Evolutionary conservation across 352 stramenopile species (phyloP).

Genomic region (Peronospora farinosa): DNA sequence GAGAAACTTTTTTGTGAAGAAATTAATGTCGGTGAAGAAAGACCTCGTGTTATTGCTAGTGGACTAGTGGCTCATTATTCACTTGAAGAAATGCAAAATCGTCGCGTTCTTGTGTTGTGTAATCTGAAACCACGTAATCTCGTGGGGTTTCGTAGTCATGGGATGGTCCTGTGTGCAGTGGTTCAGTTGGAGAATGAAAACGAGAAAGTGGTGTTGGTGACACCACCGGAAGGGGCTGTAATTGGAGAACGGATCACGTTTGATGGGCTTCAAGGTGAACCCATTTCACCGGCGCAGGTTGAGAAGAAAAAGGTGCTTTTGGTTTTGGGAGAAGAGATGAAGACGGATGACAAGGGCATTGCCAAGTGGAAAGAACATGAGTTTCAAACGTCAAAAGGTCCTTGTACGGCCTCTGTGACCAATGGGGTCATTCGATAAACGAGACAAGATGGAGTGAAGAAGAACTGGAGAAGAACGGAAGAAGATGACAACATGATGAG

Average conservation of each 20-base stretch:
- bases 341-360: slow-evolving; percentile 66
- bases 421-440: slow-evolving; percentile 79
- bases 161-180: slow-evolving; percentile 88
- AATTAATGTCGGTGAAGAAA: slow-evolving; percentile 88
- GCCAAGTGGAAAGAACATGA: slow-evolving; percentile 81
- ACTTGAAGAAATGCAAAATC: slow-evolving; percentile 82
- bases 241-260: slow-evolving; percentile 75
- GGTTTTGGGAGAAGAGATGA: slow-evolving; percentile 72
- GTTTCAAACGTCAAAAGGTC: slow-evolving; percentile 64
- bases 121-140: slow-evolving; percentile 90
- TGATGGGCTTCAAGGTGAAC: slow-evolving; percentile 57
- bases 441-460: background rate
- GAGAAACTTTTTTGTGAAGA: slow-evolving; percentile 91
- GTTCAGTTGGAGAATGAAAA: slow-evolving; percentile 57
- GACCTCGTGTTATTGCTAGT: slow-evolving; percentile 79
- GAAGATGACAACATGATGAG: background rate
- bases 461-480: background rate
- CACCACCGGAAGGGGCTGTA: slow-evolving; percentile 64
- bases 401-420: slow-evolving; percentile 61
- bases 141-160: slow-evolving; percentile 87
- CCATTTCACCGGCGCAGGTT: slow-evolving; percentile 73
- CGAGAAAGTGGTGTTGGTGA: slow-evolving; percentile 82
- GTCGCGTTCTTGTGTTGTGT: slow-evolving; percentile 82
- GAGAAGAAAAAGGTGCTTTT: slow-evolving; percentile 89
- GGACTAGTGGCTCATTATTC: slow-evolving; percentile 84